Base-by-base conservation (phyloP, 78 protist genomes). In the Dictyostelium brefeldianum region DNA sequence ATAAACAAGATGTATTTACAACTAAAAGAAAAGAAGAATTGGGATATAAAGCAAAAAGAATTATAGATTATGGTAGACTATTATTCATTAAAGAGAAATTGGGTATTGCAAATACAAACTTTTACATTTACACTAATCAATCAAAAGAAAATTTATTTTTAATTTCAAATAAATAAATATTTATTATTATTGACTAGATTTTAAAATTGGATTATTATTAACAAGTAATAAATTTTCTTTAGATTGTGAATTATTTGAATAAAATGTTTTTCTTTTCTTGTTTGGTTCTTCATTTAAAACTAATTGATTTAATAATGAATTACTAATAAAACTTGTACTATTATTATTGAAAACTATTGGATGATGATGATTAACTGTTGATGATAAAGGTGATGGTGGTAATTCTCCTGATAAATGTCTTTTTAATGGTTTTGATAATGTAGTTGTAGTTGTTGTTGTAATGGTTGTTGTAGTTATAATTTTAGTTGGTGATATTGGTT, bases 21-120 rank as follows among this genome's bases (percentile, higher is more conserved):
- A 64, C 12, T n/a, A 22, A 46, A 15, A 75, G 93, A 65, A 87
- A 87, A 87, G 93, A 87, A 11, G 84, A 70, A 27, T 64, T 87
- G n/a, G 93, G 93, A 27, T 87, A 87, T 25, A 77, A 77, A 51
- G 83, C 85, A 29, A 87, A 87, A 48, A 74, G 93, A 87, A 46
- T 87, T 1, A 62, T 87, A 3, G 93, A 87, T 50, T 77, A 77
- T 87, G 93, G 93, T 78, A 57, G 93, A 74, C 65, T 46, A 20
- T 6, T 87, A 27, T 87, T 25, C 36, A 43, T 87, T 14, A 77
- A 65, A 36, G 46, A 87, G 7, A 47, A 47, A 15, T 64, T 87
- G 17, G 14, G n/a, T 56, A 50, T 87, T 12, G 47, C 75, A 67
- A 31, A 77, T 27, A 29, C 77, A 11, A 64, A 48, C 3, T 25